Evolutionary conservation across 2,329 filamentous ascomycete genomes (phyloP).

Genomic region (Neonectria coccinea): DNA sequence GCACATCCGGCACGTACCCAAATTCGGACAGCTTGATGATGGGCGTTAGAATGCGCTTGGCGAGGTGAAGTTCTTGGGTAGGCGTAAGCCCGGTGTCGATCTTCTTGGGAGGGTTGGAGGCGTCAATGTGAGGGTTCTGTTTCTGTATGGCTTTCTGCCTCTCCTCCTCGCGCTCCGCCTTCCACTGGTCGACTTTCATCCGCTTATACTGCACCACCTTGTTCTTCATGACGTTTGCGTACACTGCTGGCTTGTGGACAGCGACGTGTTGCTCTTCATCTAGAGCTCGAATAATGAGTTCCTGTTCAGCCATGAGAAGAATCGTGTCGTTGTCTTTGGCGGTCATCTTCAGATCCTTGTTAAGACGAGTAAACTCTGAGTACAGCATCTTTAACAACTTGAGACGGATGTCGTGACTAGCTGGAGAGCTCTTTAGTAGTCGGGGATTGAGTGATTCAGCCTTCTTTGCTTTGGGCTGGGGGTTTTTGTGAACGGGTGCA

Average conservation of each 20-base stretch:
- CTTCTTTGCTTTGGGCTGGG: constrained; percentile 43
- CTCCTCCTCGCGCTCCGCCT: constrained; percentile 64
- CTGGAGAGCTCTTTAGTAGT: constrained; percentile 68
- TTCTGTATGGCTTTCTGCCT: constrained; percentile 51
- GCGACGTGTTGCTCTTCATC: constrained; percentile 85
- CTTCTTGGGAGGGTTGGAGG: constrained; percentile 56
- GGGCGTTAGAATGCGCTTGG: constrained; percentile 72
- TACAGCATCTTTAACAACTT: constrained; percentile 73
- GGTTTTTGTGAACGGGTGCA: constrained; percentile 31
- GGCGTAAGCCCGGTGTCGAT: constrained; percentile 77
- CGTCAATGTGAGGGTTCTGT: constrained; percentile 48
- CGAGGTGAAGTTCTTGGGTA: constrained; percentile 75
- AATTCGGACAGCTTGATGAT: constrained; percentile 71
- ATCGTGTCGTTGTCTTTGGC: constrained; percentile 60
- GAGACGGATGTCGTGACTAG: constrained; percentile 66
- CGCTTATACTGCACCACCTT: constrained; percentile 80
- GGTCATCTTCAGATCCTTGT: constrained; percentile 69
- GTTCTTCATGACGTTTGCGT: constrained; percentile 86
- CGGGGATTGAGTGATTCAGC: constrained; percentile 75
- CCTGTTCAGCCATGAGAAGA: constrained; percentile 71
- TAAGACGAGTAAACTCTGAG: constrained; percentile 74
- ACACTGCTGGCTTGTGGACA: constrained; percentile 74
- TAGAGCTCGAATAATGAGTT: constrained; percentile 75
- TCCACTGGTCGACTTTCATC: constrained; percentile 80
- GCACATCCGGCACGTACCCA: constrained; percentile 80